These are phyloP conservation scores for Wickerhamomyces ciferrii DNA, from an alignment of 805 yeast genomes.

Conservation along the genomic window DNA sequence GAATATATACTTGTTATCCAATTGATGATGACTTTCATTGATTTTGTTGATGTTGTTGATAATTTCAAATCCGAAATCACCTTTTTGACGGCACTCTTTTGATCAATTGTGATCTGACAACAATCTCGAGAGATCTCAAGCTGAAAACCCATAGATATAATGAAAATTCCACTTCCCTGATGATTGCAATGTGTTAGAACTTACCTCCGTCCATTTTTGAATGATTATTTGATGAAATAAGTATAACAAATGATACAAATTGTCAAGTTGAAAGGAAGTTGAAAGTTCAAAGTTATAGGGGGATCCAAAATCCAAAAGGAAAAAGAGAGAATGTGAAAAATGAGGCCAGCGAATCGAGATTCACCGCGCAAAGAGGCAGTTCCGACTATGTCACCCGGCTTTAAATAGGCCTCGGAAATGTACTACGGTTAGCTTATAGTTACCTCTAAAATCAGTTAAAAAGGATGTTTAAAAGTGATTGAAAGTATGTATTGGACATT, in stretches of 20 bases:
- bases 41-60: neutral
- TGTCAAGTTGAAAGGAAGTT: neutral
- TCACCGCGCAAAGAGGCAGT: neutral
- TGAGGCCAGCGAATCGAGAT: neutral
- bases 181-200: conserved; percentile 14
- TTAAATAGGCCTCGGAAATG: neutral
- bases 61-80: neutral
- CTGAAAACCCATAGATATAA: too few species aligned
- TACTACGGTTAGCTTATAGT: too few species aligned
- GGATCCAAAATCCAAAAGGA: neutral
- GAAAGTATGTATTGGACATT: too few species aligned
- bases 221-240: neutral
- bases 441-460: too few species aligned
- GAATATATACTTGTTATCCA: neutral
- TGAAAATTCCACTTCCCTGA: too few species aligned
- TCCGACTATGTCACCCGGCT: neutral
- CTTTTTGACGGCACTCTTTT: neutral
- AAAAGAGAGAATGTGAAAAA: neutral
- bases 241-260: neutral
- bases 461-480: too few species aligned
- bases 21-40: neutral
- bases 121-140: neutral
- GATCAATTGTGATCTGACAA: neutral
- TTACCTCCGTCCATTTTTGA: conserved; percentile 21
- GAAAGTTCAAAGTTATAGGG: neutral